Percentiles rank a stretch among this genome's conserved stretches.
Evolutionary conservation across 2,329 filamentous ascomycete genomes (phyloP).

Genomic region (Sclerotinia trifoliorum): DNA sequence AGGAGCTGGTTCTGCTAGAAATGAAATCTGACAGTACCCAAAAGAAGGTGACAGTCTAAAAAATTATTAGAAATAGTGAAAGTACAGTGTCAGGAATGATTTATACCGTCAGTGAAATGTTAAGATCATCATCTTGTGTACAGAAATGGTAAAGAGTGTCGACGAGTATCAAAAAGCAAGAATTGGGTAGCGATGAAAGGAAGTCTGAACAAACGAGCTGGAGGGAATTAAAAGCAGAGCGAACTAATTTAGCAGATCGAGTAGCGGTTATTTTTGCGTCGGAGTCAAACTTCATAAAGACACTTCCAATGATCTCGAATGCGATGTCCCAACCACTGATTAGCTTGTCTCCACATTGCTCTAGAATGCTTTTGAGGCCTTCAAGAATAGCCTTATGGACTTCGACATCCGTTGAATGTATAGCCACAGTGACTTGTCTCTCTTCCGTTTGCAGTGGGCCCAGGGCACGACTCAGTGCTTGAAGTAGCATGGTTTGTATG

Average conservation of each 20-base stretch:
- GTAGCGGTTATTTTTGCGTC: slow-evolving; percentile 43
- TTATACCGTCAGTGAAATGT: slow-evolving; percentile 86
- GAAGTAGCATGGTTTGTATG: slow-evolving; percentile 71
- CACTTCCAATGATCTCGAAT: slow-evolving; percentile 80
- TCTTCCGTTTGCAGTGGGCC: slow-evolving; percentile 55
- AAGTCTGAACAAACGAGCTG: slow-evolving; percentile 97
- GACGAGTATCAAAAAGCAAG: slow-evolving; percentile 73
- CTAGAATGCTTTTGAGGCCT: slow-evolving; percentile 76
- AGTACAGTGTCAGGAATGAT: slow-evolving; percentile 18
- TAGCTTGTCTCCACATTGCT: slow-evolving; percentile 83
- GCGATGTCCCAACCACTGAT: slow-evolving; percentile 81
- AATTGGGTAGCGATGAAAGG: slow-evolving; percentile 67
- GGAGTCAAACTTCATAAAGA: slow-evolving; percentile 55
- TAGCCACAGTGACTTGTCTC: slow-evolving; percentile 54
- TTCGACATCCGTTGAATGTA: slow-evolving; percentile 66
- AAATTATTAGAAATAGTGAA: slow-evolving; percentile 24
- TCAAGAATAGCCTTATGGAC: slow-evolving; percentile 80
- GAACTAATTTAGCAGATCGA: slow-evolving; percentile 71
- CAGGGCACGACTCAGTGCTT: slow-evolving; percentile 63
- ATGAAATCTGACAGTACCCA: slow-evolving; percentile 94
- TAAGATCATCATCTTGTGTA: slow-evolving; percentile 85
- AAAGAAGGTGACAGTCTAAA: slow-evolving; percentile 84
- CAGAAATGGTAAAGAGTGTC: slow-evolving; percentile 89
- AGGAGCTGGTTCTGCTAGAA: slow-evolving; percentile 56
- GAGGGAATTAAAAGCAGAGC: slow-evolving; percentile 82